Percentiles rank a stretch among this genome's conserved stretches.
Conservation (phyloP, 352 stramenopile genomes). For the Phytophthora pistaciae region DNA sequence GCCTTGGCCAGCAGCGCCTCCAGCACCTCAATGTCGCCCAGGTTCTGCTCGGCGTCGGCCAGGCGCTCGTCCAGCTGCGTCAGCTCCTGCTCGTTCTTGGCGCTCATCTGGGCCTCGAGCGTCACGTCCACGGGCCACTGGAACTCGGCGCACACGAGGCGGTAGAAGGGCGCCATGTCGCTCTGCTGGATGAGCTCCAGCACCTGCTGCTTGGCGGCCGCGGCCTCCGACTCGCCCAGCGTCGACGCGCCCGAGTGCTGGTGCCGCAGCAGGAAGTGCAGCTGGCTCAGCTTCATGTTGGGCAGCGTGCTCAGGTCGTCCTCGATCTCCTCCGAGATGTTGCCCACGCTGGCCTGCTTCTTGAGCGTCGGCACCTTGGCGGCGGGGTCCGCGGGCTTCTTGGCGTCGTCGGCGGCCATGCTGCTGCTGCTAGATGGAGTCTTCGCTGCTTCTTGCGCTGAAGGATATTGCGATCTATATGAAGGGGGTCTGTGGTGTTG, state of each 20-base stretch:
- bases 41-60: conserved; percentile 95
- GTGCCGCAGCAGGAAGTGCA: conserved; percentile 86
- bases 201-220: conserved; percentile 55
- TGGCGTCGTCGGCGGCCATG: conserved; percentile 28
- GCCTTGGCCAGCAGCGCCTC: conserved; percentile 95
- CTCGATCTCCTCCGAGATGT: conserved; percentile 91
- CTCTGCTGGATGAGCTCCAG: conserved; percentile 67
- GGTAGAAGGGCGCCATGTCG: conserved; percentile 89
- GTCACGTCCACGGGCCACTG: conserved; percentile 65
- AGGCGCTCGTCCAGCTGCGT: conserved; percentile 88
- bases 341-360: conserved; percentile 82
- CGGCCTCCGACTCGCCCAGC: conserved; percentile 44
- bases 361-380: conserved; percentile 43
- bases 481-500: neutral
- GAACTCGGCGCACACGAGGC: conserved; percentile 73
- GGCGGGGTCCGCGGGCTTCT: conserved; percentile 9
- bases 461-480: conserved; percentile 13
- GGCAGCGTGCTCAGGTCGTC: conserved; percentile 81
- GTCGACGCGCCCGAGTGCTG: conserved; percentile 55
- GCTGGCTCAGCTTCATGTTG: conserved; percentile 78
- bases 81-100: conserved; percentile 76
- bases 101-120: conserved; percentile 67
- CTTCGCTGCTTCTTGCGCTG: neutral
- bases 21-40: conserved; percentile 98
- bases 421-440: neutral